Percentiles rank a stretch among this genome's conserved stretches.
Evolutionary conservation across 2,329 filamentous ascomycete species (phyloP).

Genomic region (Gyromitra esculenta): DNA sequence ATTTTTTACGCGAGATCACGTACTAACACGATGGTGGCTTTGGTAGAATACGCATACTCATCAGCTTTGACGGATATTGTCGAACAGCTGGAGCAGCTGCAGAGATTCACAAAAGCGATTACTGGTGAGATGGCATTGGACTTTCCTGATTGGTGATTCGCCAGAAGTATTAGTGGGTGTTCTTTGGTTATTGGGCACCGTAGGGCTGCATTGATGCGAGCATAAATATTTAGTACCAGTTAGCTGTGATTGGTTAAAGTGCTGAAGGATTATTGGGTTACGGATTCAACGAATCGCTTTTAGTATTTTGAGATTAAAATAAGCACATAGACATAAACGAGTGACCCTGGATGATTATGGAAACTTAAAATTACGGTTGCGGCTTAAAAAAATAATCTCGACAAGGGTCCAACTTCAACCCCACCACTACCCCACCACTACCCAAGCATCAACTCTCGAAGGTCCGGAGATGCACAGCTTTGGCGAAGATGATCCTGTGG

Average conservation of each 20-base stretch:
- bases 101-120: constrained; percentile 69
- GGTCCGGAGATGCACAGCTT: constrained; percentile 7
- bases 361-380: constrained; percentile 22
- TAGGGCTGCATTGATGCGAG: constrained; percentile 21
- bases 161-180: constrained; percentile 7
- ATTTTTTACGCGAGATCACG: constrained; percentile 60
- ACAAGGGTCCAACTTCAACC: constrained; percentile 43
- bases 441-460: constrained; percentile 12
- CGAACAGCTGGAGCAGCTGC: constrained; percentile 66
- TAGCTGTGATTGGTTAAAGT: constrained; percentile 4
- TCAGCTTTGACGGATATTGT: constrained; percentile 62
- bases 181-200: constrained; percentile 11
- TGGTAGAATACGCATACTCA: constrained; percentile 59
- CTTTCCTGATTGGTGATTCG: constrained; percentile 50
- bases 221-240: constrained; percentile 17
- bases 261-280: background rate
- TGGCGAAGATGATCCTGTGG: constrained; percentile 61
- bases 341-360: constrained; percentile 10
- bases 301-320: constrained; percentile 14
- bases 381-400: constrained; percentile 40
- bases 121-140: constrained; percentile 64
- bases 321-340: constrained; percentile 13
- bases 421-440: constrained; percentile 31
- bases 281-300: background rate
- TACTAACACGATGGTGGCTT: constrained; percentile 35